phyloP scores from a whole-genome alignment of 176 grass and related monocot genomes.

The Neostapfia colusana region DNA sequence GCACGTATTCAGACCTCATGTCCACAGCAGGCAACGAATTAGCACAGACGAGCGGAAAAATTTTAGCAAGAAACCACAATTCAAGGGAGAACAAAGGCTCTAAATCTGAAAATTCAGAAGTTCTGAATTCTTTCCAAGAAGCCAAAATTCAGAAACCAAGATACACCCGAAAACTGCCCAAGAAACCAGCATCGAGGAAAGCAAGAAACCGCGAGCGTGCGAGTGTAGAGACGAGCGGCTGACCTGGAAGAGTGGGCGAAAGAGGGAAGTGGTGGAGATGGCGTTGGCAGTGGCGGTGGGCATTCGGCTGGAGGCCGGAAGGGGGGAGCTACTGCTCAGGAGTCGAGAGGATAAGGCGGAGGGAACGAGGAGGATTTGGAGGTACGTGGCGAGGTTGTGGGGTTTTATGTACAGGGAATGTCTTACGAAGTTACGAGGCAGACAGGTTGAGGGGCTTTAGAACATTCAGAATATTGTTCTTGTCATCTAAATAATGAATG shows the following conservation, averaged over 20 bases:
- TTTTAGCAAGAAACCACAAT: neutral
- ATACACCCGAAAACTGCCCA: neutral
- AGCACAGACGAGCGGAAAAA: neutral
- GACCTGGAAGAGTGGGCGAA: conserved; percentile 51
- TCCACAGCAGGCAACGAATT: neutral
- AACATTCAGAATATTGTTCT: conserved; percentile 12
- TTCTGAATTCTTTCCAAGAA: neutral
- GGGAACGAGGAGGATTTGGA: neutral
- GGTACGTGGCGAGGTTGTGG: neutral
- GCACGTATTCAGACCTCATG: neutral
- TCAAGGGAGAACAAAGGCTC: neutral
- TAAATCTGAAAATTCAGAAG: neutral
- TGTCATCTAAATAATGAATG: neutral
- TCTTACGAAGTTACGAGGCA: neutral
- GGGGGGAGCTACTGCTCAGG: neutral
- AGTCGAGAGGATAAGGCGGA: conserved; percentile 41
- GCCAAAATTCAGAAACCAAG: neutral
- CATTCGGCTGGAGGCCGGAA: conserved; percentile 16
- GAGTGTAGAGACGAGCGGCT: neutral
- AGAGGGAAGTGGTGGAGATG: conserved; percentile 53
- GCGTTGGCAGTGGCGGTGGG: conserved; percentile 57
- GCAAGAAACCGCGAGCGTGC: neutral
- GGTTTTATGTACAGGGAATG: neutral
- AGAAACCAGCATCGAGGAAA: neutral
- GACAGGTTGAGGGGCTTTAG: conserved; percentile 19